Conservation (phyloP, 164 flowering plant genomes). For the Aristolochia fimbriata region DNA sequence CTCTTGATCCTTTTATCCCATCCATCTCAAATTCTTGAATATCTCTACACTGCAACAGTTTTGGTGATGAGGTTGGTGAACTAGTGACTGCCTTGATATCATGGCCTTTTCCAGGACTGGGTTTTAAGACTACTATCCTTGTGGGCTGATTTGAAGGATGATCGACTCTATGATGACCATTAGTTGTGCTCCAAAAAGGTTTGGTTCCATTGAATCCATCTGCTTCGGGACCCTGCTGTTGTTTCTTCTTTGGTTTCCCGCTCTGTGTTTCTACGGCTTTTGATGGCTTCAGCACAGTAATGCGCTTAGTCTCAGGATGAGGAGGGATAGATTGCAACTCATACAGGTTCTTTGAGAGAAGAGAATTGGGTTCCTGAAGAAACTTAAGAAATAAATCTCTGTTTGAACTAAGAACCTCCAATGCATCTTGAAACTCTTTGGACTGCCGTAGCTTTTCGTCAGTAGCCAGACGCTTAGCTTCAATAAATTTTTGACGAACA, state of each 20-base stretch:
- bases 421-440: conserved; percentile 82
- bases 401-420: conserved; percentile 75
- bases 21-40: conserved; percentile 37
- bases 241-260: conserved; percentile 28
- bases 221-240: conserved; percentile 18
- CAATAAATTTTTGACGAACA: conserved; percentile 80
- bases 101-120: conserved; percentile 52
- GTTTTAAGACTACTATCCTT: conserved; percentile 43
- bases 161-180: conserved; percentile 23
- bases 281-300: conserved; percentile 81
- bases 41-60: conserved; percentile 16
- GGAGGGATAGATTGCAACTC: conserved; percentile 41
- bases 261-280: conserved; percentile 38
- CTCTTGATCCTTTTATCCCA: conserved; percentile 44
- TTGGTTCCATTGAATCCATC: conserved; percentile 28
- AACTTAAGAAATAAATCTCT: conserved; percentile 67
- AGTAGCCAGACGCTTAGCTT: conserved; percentile 72
- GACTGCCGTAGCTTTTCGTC: conserved; percentile 75
- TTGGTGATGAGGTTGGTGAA: conserved; percentile 39
- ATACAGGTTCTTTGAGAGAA: conserved; percentile 43
- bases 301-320: conserved; percentile 62
- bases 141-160: conserved; percentile 31
- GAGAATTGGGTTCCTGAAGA: conserved; percentile 73
- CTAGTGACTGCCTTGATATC: conserved; percentile 38
- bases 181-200: conserved; percentile 18